phyloP scores from a whole-genome alignment of 2,329 filamentous ascomycete species.

The Phyllosticta citrichinensis region DNA sequence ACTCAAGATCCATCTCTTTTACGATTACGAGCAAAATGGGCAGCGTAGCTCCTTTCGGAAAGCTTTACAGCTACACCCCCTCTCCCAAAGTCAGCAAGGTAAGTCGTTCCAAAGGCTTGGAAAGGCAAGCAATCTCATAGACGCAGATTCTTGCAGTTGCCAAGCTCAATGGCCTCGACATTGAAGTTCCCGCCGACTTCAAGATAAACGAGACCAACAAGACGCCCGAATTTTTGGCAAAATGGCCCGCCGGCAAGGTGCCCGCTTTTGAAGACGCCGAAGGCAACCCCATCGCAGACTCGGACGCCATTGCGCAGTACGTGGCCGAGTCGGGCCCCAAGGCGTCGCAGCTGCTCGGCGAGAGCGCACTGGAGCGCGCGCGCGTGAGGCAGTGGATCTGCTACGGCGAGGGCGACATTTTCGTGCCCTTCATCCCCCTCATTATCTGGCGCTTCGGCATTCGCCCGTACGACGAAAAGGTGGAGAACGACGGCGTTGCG shows the following conservation, averaged over 20 bases:
- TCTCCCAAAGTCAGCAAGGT: slow-evolving; percentile 11
- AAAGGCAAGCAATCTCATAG: not conserved
- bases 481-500: slow-evolving; percentile 11
- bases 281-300: slow-evolving; percentile 38
- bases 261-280: slow-evolving; percentile 40
- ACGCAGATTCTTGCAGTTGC: slow-evolving; percentile 14
- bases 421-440: slow-evolving; percentile 9
- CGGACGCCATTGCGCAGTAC: slow-evolving; percentile 39
- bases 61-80: slow-evolving; percentile 13
- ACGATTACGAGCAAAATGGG: not conserved
- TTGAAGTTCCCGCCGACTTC: slow-evolving; percentile 28
- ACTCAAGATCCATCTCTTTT: not conserved
- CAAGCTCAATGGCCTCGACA: slow-evolving; percentile 18
- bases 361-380: slow-evolving; percentile 31
- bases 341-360: slow-evolving; percentile 36
- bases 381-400: slow-evolving; percentile 37
- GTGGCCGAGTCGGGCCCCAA: slow-evolving; percentile 37
- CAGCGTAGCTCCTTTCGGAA: slow-evolving; percentile 16
- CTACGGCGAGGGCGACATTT: slow-evolving; percentile 13
- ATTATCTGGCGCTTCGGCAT: slow-evolving; percentile 10
- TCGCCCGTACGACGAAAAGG: slow-evolving; percentile 13
- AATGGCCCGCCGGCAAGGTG: slow-evolving; percentile 45
- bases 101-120: not conserved
- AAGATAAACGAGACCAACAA: slow-evolving; percentile 33
- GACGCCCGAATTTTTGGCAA: slow-evolving; percentile 37